Evolutionary conservation across 148 eudicot genomes (phyloP), one percentile per base, ranked within the genome.

Genomic region (Chenopodium berlandieri): DNA sequence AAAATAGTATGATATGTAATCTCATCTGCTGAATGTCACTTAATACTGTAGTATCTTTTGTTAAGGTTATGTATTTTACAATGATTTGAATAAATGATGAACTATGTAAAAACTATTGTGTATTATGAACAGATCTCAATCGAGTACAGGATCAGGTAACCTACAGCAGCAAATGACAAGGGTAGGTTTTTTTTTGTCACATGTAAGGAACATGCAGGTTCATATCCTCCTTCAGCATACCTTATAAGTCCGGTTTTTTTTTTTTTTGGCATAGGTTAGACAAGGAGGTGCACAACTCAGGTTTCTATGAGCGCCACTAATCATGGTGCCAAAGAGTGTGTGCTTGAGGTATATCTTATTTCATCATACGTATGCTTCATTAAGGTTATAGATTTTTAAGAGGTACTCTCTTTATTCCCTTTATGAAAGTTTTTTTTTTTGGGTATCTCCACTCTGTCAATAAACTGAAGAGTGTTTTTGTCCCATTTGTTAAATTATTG

Each of bases 311-410:
- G 79, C 56, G 96, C 86, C 30, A 78, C 58, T 77, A 84, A 84
- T 80, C 88, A 62, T 20, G 81, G 81, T 80, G 78, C 86, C 4
- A 80, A 87, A 65, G 90, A 80, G 72, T 66, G 73, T 70, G 81
- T 90, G 77, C 75, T 88, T 78, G 86, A 90, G 92, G 96, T 91
- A 92, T 77, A 25, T 83, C 47, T 76, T 68, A n/a, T 77, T 34
- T 3, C 16, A 14, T 70, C n/a, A 20, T 9, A 25, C 50, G 37
- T 81, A 47, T 63, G 20, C 73, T 46, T 70, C 52, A 22, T 60
- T 46, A 22, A 19, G 54, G 72, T 71, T 34, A 12, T n/a, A 63
- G 22, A 11, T 22, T 34, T 60, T 5, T 7, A 60, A 58, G 13
- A 22, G 34, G 77, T 30, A 63, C 25, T 11, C 31, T 37, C 34